A percentile compares a stretch with the other conserved stretches of the same genome.
Evolutionary conservation across 306 rosid species (phyloP).

Genomic region (Oemleria cerasiformis): DNA sequence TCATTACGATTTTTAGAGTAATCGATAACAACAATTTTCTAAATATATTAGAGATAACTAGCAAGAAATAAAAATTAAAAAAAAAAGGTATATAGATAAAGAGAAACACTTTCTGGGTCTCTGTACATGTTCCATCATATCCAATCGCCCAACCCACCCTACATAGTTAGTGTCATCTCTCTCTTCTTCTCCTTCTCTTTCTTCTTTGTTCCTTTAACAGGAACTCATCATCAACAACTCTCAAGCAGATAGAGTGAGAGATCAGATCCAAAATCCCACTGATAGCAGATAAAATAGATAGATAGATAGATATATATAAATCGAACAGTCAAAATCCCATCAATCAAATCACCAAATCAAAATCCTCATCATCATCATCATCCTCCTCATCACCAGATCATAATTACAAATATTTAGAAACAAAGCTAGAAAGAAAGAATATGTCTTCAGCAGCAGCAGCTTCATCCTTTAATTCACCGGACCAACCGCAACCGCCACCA

Average conservation of each 20-base stretch:
- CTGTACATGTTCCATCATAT: constrained; percentile 8
- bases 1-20: too few species aligned
- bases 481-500: constrained; percentile 48
- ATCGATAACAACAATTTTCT: too few species aligned
- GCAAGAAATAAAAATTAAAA: background rate
- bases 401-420: too few species aligned
- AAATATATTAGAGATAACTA: background rate
- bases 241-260: constrained; percentile 27
- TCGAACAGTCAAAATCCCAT: constrained; percentile 80
- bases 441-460: constrained; percentile 21
- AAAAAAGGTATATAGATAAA: too few species aligned
- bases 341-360: constrained; percentile 59
- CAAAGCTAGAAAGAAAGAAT: constrained; percentile 1
- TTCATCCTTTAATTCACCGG: constrained; percentile 61
- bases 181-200: constrained; percentile 9
- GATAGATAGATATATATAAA: constrained; percentile 44
- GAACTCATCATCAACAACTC: constrained; percentile 34
- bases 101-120: constrained; percentile 7
- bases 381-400: background rate
- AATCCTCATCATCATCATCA: background rate
- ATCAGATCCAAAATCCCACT: constrained; percentile 52
- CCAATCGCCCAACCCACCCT: constrained; percentile 2
- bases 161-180: constrained; percentile 16
- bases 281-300: constrained; percentile 26
- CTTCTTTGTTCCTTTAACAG: constrained; percentile 1